Percentiles rank a stretch among this genome's conserved stretches.
phyloP scores from a whole-genome alignment of 1,139 yeast genomes.

The Lizanozyma gosingica region DNA sequence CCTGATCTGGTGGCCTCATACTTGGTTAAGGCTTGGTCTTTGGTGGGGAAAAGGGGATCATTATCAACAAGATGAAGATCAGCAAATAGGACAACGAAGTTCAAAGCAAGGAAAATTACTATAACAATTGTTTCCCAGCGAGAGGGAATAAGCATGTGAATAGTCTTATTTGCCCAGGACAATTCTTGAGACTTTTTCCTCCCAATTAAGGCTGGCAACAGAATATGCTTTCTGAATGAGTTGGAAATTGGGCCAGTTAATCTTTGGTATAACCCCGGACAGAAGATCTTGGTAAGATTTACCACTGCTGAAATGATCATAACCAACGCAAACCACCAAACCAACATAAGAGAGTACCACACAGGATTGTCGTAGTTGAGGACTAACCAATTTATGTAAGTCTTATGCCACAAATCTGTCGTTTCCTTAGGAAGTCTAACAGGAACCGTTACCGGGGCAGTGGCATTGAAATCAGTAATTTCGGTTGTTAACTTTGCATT shows the following conservation, averaged over 20 bases:
- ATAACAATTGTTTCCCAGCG: background rate
- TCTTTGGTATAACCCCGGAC: conserved; percentile 13
- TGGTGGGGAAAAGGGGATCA: background rate
- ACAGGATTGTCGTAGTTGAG: background rate
- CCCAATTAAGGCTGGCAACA: conserved; percentile 22
- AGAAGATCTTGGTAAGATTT: conserved; percentile 12
- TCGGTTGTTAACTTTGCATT: too few species aligned
- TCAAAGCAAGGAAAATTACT: background rate
- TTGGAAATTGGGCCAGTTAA: conserved; percentile 18
- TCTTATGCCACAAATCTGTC: background rate
- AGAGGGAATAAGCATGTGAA: background rate
- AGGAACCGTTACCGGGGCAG: background rate
- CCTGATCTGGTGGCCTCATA: conserved; percentile 27
- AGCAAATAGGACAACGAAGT: background rate
- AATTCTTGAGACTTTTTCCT: background rate
- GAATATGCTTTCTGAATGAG: conserved; percentile 16
- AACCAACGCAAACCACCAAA: background rate
- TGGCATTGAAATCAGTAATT: background rate
- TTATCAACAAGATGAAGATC: background rate
- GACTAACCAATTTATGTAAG: background rate
- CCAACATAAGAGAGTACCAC: background rate
- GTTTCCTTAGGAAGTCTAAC: background rate
- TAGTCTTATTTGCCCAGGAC: background rate
- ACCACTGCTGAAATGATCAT: background rate
- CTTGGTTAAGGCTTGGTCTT: conserved; percentile 10